Base-by-base conservation (phyloP, 169 alveolate genomes). In the Hepatocystis sp. region DNA sequence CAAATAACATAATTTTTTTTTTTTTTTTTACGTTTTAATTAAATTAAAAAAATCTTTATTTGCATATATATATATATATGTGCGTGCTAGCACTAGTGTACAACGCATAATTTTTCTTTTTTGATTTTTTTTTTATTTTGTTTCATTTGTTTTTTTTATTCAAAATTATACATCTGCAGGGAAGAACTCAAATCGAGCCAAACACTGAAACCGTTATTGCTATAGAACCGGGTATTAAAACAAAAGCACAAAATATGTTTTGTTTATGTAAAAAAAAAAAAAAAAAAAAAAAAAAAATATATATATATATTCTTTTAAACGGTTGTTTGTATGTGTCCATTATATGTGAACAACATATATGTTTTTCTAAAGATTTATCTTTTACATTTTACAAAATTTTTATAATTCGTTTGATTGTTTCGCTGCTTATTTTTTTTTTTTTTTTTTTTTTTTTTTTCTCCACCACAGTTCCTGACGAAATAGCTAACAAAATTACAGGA, bases 131-230 rank as follows among this genome's bases (percentile, higher is more conserved):
- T 36, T 36, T 36, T 7, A 36, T 32, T 60, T 34, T 32, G 2
- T 21, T 4, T 25, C 32, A 49, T 10, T 34, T 55, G 7, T 42
- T 17, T 42, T n/a, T 40, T 63, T 28, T 42, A 40, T 36, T 39
- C 34, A 19, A 13, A 36, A n/a, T n/a, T n/a, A n/a, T n/a, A n/a
- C n/a, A n/a, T 2, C 56, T 21, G 4, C 30, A 92, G 96, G 99
- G 99, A 42, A 64, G 95, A 40, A 97, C 99, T 0, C 96, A 97
- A 91, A 94, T 97, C 7, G 96, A 94, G 11, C 95, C 97, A 19
- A 96, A 96, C 47, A 94, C 98, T 21, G 91, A 93, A 42, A 97
- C 99, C 21, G 98, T 96, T 53, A 91, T 95, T 42, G 98, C 97
- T 30, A 90, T 97, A 23, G 99, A 98, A 4, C 99, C 99, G 47